Evolutionary conservation across 371 early-diverging fungal species (phyloP).

Genomic region (Mortierella sp.): DNA sequence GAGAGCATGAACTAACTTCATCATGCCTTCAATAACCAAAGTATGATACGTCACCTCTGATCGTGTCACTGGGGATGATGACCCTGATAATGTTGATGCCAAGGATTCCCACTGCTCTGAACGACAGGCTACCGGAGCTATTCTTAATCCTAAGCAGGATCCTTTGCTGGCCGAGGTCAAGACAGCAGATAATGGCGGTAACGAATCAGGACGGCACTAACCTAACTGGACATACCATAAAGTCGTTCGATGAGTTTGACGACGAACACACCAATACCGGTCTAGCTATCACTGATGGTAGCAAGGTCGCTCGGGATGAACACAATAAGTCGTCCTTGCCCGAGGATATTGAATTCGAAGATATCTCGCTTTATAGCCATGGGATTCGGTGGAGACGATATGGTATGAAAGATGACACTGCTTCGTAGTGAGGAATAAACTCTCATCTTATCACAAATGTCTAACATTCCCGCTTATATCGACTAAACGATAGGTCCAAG

Average conservation of each 20-base stretch:
- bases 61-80: slow-evolving; percentile 73
- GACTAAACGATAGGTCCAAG: slow-evolving; percentile 28
- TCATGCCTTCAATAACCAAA: slow-evolving; percentile 18
- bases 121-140: slow-evolving; percentile 67
- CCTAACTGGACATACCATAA: slow-evolving; percentile 42
- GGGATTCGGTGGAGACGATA: slow-evolving; percentile 50
- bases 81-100: slow-evolving; percentile 76
- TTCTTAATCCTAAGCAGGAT: slow-evolving; percentile 73
- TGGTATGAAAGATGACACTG: slow-evolving; percentile 16
- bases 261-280: slow-evolving; percentile 8
- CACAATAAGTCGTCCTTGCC: neutral
- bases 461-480: neutral
- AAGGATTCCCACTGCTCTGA: slow-evolving; percentile 71
- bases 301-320: neutral
- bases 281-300: neutral
- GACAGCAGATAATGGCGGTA: slow-evolving; percentile 61
- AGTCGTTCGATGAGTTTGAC: slow-evolving; percentile 51
- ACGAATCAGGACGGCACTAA: slow-evolving; percentile 54
- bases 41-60: slow-evolving; percentile 74
- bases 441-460: neutral
- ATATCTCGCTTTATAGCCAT: slow-evolving; percentile 30
- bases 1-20: neutral
- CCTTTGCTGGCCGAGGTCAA: slow-evolving; percentile 74
- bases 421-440: neutral
- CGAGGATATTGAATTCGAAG: slow-evolving; percentile 33